phyloP scores from a whole-genome alignment of 495 filamentous ascomycete genomes.

The Trichocladium uniseriatum region DNA sequence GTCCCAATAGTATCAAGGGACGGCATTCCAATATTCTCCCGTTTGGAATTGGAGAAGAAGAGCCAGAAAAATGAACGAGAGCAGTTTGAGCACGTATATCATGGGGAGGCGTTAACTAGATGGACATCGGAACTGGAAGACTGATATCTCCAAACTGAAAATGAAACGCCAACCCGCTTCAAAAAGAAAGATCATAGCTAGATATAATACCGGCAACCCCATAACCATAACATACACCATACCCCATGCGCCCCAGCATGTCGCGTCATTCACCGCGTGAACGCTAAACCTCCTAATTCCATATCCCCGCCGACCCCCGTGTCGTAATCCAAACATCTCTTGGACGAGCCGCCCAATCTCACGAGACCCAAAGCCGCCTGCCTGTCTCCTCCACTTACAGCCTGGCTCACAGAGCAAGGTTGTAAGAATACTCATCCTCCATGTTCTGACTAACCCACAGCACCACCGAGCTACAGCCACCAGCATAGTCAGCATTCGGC shows the following conservation, averaged over 20 bases:
- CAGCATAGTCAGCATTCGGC: conserved; percentile 4
- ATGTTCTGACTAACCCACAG: conserved; percentile 98
- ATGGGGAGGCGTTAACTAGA: too few relatives aligned
- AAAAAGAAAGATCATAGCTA: neutral
- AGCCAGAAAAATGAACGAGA: too few relatives aligned
- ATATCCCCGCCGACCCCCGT: neutral
- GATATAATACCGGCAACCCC: too few relatives aligned
- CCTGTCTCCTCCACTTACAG: neutral
- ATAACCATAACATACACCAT: conserved; percentile 3
- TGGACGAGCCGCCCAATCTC: neutral
- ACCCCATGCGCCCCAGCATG: neutral
- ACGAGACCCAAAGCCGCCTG: neutral
- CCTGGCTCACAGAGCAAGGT: conserved; percentile 61
- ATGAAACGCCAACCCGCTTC: too few relatives aligned
- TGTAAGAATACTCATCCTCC: conserved; percentile 98
- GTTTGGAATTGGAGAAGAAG: too few relatives aligned
- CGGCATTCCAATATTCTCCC: too few relatives aligned
- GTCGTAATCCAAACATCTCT: neutral
- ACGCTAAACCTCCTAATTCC: neutral
- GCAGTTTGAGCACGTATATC: too few relatives aligned
- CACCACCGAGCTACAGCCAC: conserved; percentile 59
- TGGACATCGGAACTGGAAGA: too few relatives aligned
- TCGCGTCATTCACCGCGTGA: neutral
- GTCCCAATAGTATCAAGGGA: too few relatives aligned
- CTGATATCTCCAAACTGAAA: too few relatives aligned